A percentile compares a stretch with the other conserved stretches of the same genome.
Evolutionary conservation across 176 grass and related monocot genomes (phyloP).

Genomic region (Avena atlantica): DNA sequence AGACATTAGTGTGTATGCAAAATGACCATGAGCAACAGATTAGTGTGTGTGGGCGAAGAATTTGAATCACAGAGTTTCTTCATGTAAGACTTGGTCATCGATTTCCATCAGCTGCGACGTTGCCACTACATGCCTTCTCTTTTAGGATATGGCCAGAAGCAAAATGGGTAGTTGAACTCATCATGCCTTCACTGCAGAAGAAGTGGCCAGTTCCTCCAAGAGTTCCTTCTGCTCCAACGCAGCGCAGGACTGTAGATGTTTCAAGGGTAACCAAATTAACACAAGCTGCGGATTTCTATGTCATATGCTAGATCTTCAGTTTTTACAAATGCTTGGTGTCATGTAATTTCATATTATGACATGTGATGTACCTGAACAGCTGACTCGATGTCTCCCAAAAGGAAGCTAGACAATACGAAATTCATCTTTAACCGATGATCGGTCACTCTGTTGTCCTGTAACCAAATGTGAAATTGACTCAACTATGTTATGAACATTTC

Average conservation of each 20-base stretch:
- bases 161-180: not conserved
- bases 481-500: constrained; percentile 22
- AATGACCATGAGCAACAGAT: constrained; percentile 28
- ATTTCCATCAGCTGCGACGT: constrained; percentile 7
- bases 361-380: constrained; percentile 67
- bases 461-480: constrained; percentile 24
- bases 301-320: not conserved
- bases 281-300: constrained; percentile 2
- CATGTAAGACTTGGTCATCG: constrained; percentile 19
- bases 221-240: constrained; percentile 91
- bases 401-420: constrained; percentile 81
- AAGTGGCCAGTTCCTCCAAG: constrained; percentile 80
- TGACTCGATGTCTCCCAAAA: constrained; percentile 82
- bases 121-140: not conserved
- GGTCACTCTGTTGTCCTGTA: constrained; percentile 93
- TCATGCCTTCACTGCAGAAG: constrained; percentile 43
- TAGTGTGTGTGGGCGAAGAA: not conserved
- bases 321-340: constrained; percentile 5
- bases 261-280: not conserved
- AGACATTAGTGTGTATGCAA: constrained; percentile 1
- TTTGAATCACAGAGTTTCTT: not conserved
- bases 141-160: not conserved
- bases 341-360: constrained; percentile 21
- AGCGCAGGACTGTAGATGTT: constrained; percentile 62
- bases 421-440: constrained; percentile 95